Base-by-base conservation (phyloP, 2,329 filamentous ascomycete species). In the Pseudogymnoascus sp. region DNA sequence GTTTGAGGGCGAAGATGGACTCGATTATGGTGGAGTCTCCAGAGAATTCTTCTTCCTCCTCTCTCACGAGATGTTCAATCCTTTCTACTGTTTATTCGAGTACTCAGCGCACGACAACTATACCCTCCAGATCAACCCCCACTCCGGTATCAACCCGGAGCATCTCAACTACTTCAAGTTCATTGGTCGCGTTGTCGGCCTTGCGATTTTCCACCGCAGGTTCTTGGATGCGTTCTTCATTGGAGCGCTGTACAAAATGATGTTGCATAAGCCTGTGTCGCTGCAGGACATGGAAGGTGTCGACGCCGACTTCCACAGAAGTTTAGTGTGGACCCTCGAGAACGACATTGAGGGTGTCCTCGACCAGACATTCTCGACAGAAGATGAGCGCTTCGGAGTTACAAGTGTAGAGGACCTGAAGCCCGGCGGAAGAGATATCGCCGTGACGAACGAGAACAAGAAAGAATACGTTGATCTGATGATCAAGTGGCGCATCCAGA, bases 141-240 rank as follows among this genome's bases (percentile, higher is more conserved):
- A 99, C 76, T 99, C 94, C 18, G 94, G 94, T 67, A 97, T 99
- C 77, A 99, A 99, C 76, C 94, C 94, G 0, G 94, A 99, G 77
- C 94, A 99, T 84, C 80, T 99, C 71, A 97, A 97, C 75, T 99
- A 97, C 79, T 99, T 99, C 86, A 97, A 96, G 77, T 99, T 99
- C 73, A 99, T 99, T 71, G 94, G 94, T 58, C 90, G 94, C 64
- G 94, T 99, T 29, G 94, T 99, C 63, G 94, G 94, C 64, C 77
- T 99, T 69, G 93, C 94, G 64, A 99, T 99, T 72, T 99, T 99
- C 86, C 94, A 99, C 76, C 85, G 94, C 63, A 87, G 94, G 59
- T 99, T 99, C 82, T 79, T 99, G 66, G 94, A 99, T 74, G 95
- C 94, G 35, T 99, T 99, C 81, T 99, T 99, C 76, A 97, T 99